Base-by-base conservation (phyloP, 2,329 filamentous ascomycete species). In the Colletotrichum graminicola region DNA sequence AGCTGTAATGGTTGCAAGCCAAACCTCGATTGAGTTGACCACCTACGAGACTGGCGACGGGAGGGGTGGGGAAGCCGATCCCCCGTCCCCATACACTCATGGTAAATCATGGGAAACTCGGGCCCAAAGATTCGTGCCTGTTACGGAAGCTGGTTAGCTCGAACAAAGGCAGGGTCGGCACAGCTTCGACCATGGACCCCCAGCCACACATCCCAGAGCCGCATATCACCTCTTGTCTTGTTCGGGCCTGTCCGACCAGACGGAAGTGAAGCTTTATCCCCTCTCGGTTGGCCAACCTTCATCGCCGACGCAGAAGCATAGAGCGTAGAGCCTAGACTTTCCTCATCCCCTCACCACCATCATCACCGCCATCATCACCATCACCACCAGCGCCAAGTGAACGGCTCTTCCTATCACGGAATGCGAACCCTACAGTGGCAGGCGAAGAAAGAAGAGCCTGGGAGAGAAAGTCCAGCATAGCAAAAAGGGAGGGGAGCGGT, bases 171-270 rank as follows among this genome's bases (percentile, higher is more conserved):
- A 34, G 39, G 65, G 64, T 51, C 65, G 36, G 29, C 47, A 60
- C 59, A 43, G 59, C 54, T 55, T 64, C 59, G 29, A 60, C 39
- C 52, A 68, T 63, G 54, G 52, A 68, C 36, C 29, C 29, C 66
- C 57, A 68, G 54, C 34, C 41, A 52, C 64, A 52, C 29, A 47
- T 57, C 43, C 2, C 64, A 62, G 64, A 62, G 36, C 51, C 51
- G 34, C 49, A 67, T 49, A 41, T 43, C 4, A 29, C 6, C 61
- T 34, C 18, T 41, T 41, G 43, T 34, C 60, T 54, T 63, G 29
- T 8, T 36, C 21, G 12, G 18, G 43, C 21, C 32, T 29, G n/a
- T 39, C 60, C 32, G 51, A 41, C 45, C 60, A 43, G 49, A 34
- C 61, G 21, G 36, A 47, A 34, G 49, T 41, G 36, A 52, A 39